phyloP scores from a whole-genome alignment of 78 protist species.

The Chrysochromulina tobinii region DNA sequence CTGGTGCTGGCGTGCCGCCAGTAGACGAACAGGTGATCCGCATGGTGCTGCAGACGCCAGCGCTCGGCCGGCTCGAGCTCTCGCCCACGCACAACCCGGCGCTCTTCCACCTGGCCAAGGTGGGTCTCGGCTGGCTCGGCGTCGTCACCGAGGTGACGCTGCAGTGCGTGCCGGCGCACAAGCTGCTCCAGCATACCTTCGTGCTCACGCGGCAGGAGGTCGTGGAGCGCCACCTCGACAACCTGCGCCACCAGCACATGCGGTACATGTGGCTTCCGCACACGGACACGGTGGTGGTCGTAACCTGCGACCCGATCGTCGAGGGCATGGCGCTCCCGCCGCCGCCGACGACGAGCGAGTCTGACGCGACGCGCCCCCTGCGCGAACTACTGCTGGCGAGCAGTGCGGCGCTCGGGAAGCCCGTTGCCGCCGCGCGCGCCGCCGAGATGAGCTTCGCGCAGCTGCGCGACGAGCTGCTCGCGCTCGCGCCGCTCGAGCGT shows the following conservation, averaged over 20 bases:
- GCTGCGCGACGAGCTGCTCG: slow-evolving; percentile 8
- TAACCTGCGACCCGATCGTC: slow-evolving; percentile 12
- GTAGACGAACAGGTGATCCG: slow-evolving; percentile 17
- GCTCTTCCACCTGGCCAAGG: slow-evolving; percentile 13
- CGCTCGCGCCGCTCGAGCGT: not conserved
- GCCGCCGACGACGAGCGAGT: not conserved
- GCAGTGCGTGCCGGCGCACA: slow-evolving; percentile 43
- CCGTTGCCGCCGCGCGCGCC: not conserved
- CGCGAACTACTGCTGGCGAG: not conserved
- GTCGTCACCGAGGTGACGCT: slow-evolving; percentile 34
- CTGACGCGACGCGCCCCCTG: not conserved
- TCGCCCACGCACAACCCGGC: not conserved
- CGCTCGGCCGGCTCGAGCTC: not conserved
- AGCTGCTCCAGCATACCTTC: not conserved
- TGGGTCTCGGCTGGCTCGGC: slow-evolving; percentile 36
- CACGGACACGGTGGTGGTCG: slow-evolving; percentile 33
- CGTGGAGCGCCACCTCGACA: not conserved
- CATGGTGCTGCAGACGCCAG: slow-evolving; percentile 22
- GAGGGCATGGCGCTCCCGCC: not conserved
- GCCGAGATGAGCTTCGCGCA: not conserved
- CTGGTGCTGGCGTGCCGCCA: slow-evolving; percentile 25
- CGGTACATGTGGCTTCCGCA: slow-evolving; percentile 44
- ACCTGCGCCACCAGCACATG: slow-evolving; percentile 8
- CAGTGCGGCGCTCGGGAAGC: not conserved
- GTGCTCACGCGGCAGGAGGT: not conserved